Conservation (phyloP, 257 asterid species). For the Rubia yunnanensis region DNA sequence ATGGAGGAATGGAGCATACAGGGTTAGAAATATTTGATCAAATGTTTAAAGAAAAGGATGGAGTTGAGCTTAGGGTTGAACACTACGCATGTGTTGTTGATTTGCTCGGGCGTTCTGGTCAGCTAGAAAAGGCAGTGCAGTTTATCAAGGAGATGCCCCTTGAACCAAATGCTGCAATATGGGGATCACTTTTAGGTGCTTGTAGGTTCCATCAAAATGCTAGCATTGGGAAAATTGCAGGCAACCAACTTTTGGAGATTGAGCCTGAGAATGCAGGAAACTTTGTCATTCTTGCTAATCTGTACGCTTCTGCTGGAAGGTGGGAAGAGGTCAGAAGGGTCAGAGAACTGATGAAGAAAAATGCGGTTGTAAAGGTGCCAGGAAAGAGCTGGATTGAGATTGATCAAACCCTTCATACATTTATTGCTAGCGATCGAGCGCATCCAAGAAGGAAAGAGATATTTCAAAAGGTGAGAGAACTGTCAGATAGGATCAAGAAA, state of each 20-base stretch:
- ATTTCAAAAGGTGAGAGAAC: slow-evolving; percentile 26
- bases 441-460: slow-evolving; percentile 32
- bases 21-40: slow-evolving; percentile 57
- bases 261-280: slow-evolving; percentile 74
- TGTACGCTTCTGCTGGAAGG: slow-evolving; percentile 60
- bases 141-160: slow-evolving; percentile 65
- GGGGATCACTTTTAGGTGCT: slow-evolving; percentile 90
- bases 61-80: slow-evolving; percentile 46
- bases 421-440: slow-evolving; percentile 28
- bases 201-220: slow-evolving; percentile 53
- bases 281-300: slow-evolving; percentile 56
- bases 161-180: slow-evolving; percentile 72
- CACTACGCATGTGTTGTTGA: slow-evolving; percentile 91
- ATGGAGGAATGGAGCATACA: slow-evolving; percentile 60
- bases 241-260: slow-evolving; percentile 41
- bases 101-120: slow-evolving; percentile 77
- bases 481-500: slow-evolving; percentile 26
- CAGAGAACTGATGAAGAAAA: slow-evolving; percentile 55
- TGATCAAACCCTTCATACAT: slow-evolving; percentile 34
- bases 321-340: slow-evolving; percentile 65
- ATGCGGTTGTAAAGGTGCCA: slow-evolving; percentile 46
- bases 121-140: slow-evolving; percentile 53
- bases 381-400: slow-evolving; percentile 77
- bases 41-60: slow-evolving; percentile 19
- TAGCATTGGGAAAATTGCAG: slow-evolving; percentile 58